Percentiles rank a stretch among this genome's conserved stretches.
phyloP scores from a whole-genome alignment of 2,329 filamentous ascomycete genomes.

The Microsporum canis region DNA sequence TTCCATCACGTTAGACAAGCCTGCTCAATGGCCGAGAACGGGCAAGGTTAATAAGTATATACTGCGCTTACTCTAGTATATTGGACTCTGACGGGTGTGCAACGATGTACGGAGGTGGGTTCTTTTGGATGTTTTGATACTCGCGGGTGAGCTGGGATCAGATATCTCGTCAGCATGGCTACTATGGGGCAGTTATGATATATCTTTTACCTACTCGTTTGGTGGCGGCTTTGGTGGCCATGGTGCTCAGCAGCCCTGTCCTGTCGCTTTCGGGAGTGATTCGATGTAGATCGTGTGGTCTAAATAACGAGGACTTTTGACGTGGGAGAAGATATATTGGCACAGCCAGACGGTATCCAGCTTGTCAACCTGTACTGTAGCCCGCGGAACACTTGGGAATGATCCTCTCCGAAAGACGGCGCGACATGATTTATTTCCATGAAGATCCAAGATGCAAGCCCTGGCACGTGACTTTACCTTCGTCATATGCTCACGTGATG shows the following conservation, averaged over 20 bases:
- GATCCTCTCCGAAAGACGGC: too few relatives aligned
- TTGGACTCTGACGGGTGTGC: conserved; percentile 85
- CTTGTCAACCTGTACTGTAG: too few relatives aligned
- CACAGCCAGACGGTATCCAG: too few relatives aligned
- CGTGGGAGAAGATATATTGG: too few relatives aligned
- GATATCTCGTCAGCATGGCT: conserved; percentile 1
- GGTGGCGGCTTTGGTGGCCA: conserved; percentile 62
- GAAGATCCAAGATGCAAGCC: not conserved
- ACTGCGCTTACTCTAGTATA: conserved; percentile 62
- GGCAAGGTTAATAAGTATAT: not conserved
- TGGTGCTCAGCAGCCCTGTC: conserved; percentile 22
- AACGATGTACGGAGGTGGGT: conserved; percentile 77
- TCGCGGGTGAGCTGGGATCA: conserved; percentile 46
- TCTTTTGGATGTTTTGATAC: conserved; percentile 55
- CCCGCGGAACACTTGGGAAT: too few relatives aligned
- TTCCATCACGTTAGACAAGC: not conserved
- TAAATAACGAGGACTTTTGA: too few relatives aligned
- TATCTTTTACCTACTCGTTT: conserved; percentile 49
- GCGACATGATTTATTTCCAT: too few relatives aligned
- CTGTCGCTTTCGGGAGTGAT: not conserved
- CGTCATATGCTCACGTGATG: not conserved
- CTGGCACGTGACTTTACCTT: not conserved
- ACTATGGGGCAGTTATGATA: not conserved
- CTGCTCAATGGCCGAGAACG: not conserved
- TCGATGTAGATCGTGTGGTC: too few relatives aligned